Base-by-base conservation (phyloP, 2,329 filamentous ascomycete species). In the Epichloe glyceriae region DNA sequence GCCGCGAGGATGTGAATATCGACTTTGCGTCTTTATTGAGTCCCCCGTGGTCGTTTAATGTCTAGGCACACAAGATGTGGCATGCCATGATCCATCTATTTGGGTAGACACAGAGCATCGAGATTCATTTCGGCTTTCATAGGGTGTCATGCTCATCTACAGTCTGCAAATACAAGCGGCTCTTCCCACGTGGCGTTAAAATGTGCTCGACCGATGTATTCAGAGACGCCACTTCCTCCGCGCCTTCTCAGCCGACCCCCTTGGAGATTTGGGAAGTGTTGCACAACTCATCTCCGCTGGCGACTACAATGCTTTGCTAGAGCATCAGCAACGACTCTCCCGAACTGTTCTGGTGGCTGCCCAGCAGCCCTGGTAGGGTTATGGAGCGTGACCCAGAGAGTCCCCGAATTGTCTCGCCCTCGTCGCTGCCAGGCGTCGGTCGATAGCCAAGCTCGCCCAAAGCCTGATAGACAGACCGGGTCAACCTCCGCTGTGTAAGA, bases 391-490 rank as follows among this genome's bases (percentile, higher is more conserved):
- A 63, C 19, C 60, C 60, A 61, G 4, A 64, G 41, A 2, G 62
- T 64, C 0, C 62, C 12, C 52, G 41, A 2, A 65, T 53, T 20
- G 56, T 50, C 45, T 42, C 55, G 14, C 37, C 50, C 12, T 40
- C 35, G 2, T 46, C 53, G 3, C 49, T 26, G 2, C 56, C 44
- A 46, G 58, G 42, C 26, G 41, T 45, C 7, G 52, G 12, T 17
- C 15, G 48, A 44, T 62, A 61, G 19, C 64, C 63, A 43, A 61
- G 50, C 5, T 58, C 53, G 39, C 58, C 54, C 46, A 68, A 49
- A 3, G 60, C 58, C 17, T 37, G 22, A 53, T 62, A 64, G 17
- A 68, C 50, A 26, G 60, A 59, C 7, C 53, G 46, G 15, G 57
- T 57, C 35, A 69, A 14, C 26, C 62, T 58, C 35, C 59, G 54